Percentiles rank a stretch among this genome's conserved stretches.
Evolutionary conservation across 495 filamentous ascomycete species (phyloP).

Genomic region (Parathielavia appendiculata): DNA sequence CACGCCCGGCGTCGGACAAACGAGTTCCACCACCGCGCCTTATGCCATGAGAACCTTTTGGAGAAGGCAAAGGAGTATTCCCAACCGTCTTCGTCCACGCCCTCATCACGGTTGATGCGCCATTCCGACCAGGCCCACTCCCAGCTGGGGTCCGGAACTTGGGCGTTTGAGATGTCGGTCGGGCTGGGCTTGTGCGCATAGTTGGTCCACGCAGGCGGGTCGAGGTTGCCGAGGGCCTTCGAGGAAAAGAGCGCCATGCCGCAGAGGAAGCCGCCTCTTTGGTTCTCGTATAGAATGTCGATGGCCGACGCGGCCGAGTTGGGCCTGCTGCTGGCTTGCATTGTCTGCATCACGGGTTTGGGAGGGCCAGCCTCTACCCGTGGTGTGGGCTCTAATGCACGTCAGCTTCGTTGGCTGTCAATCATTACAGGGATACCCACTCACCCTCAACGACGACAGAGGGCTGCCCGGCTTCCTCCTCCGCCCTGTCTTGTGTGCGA

Average conservation of each 20-base stretch:
- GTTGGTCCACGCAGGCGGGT: constrained; percentile 84
- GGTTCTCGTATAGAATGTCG: constrained; percentile 93
- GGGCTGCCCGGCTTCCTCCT: constrained; percentile 1
- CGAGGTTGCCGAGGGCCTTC: constrained; percentile 78
- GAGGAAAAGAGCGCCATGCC: constrained; percentile 84
- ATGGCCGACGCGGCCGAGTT: constrained; percentile 54
- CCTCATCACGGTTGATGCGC: constrained; percentile 86
- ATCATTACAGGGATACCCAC: background rate
- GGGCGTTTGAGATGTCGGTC: constrained; percentile 84
- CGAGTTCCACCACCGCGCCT: constrained; percentile 84
- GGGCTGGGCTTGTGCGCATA: constrained; percentile 62
- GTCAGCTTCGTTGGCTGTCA: background rate
- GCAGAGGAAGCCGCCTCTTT: constrained; percentile 77
- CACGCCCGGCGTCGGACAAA: constrained; percentile 86
- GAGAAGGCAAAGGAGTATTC: constrained; percentile 85
- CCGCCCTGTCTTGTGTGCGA: background rate
- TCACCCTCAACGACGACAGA: constrained; percentile 23
- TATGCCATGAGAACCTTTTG: constrained; percentile 79
- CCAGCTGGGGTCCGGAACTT: constrained; percentile 93
- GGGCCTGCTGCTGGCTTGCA: constrained; percentile 13
- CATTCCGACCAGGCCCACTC: constrained; percentile 92
- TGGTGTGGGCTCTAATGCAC: constrained; percentile 11
- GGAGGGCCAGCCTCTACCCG: background rate
- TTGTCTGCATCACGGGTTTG: background rate
- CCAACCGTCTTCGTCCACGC: constrained; percentile 87